Percentiles rank a stretch among this genome's conserved stretches.
These are phyloP conservation scores for Niebla homalea DNA, from an alignment of 495 filamentous ascomycete genomes.

Conservation along the genomic window DNA sequence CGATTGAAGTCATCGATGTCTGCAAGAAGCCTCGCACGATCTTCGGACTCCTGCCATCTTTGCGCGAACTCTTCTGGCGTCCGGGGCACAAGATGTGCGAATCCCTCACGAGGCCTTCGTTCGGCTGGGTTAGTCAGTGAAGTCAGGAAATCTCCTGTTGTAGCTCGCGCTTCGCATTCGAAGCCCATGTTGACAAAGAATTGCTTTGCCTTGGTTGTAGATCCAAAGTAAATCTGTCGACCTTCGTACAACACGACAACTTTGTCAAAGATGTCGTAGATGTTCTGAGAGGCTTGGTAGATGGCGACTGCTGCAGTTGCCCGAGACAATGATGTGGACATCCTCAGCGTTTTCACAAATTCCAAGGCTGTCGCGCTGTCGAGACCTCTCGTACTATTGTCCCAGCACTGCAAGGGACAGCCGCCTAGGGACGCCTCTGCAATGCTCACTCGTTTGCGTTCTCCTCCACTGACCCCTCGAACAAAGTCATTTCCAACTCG, in stretches of 20 bases:
- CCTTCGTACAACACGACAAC: constrained; percentile 69
- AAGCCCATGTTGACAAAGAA: constrained; percentile 70
- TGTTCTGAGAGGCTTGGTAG: constrained; percentile 68
- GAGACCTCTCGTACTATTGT: constrained; percentile 69
- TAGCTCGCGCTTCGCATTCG: constrained; percentile 56
- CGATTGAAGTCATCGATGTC: constrained; percentile 62
- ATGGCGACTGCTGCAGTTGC: constrained; percentile 65
- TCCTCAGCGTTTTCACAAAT: constrained; percentile 55
- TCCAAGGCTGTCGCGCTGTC: constrained; percentile 74
- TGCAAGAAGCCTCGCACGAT: constrained; percentile 46
- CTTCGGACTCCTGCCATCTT: constrained; percentile 61
- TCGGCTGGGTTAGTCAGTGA: constrained; percentile 63
- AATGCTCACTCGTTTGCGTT: constrained; percentile 73
- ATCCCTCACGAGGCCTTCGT: constrained; percentile 49
- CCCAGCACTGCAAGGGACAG: constrained; percentile 69
- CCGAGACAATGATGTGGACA: constrained; percentile 50
- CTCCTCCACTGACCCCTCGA: constrained; percentile 69
- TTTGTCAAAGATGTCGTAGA: constrained; percentile 71
- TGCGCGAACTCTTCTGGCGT: constrained; percentile 67
- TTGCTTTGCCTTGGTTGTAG: constrained; percentile 43
- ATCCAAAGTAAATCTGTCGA: constrained; percentile 71
- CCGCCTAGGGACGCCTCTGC: constrained; percentile 54
- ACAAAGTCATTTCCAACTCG: constrained; percentile 68
- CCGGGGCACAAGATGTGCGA: constrained; percentile 49
- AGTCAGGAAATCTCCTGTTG: constrained; percentile 69